These are phyloP conservation scores for Trametes hirsuta DNA, from an alignment of 1,284 basidiomycete species.

Conservation along the genomic window DNA sequence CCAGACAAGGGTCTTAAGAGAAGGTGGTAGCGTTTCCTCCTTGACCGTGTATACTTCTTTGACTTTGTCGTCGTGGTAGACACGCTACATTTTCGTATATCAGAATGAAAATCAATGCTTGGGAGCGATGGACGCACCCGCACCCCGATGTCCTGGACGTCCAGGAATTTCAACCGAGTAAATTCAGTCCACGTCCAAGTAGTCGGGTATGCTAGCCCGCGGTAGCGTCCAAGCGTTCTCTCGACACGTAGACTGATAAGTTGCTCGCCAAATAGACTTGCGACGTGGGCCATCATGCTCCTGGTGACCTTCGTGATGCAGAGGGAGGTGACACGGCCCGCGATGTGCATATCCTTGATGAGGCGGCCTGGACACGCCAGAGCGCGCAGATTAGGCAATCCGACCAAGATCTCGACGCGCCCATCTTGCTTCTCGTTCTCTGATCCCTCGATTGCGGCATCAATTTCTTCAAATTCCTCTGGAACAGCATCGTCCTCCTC, in stretches of 20 bases:
- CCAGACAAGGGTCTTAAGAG: background rate
- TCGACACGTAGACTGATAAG: background rate
- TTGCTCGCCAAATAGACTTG: background rate
- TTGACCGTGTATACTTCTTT: background rate
- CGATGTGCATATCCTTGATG: background rate
- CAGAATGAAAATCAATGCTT: background rate
- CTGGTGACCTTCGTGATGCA: background rate
- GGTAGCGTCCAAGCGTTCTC: background rate
- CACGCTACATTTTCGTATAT: background rate
- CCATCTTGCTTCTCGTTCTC: background rate
- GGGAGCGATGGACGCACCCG: background rate
- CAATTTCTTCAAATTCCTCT: too few species aligned
- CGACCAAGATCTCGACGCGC: background rate
- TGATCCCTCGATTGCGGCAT: background rate
- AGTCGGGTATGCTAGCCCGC: constrained; percentile 2
- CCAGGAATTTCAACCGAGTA: background rate
- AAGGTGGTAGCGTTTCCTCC: background rate
- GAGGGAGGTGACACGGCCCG: background rate
- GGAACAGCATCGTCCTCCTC: too few species aligned
- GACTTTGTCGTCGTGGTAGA: background rate
- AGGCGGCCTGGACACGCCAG: background rate
- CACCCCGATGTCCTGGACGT: background rate
- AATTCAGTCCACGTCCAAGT: constrained; percentile 2
- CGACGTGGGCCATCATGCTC: background rate
- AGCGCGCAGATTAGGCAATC: background rate